Evolutionary conservation across 2,329 filamentous ascomycete species (phyloP).

Genomic region (Aspergillus proliferans): DNA sequence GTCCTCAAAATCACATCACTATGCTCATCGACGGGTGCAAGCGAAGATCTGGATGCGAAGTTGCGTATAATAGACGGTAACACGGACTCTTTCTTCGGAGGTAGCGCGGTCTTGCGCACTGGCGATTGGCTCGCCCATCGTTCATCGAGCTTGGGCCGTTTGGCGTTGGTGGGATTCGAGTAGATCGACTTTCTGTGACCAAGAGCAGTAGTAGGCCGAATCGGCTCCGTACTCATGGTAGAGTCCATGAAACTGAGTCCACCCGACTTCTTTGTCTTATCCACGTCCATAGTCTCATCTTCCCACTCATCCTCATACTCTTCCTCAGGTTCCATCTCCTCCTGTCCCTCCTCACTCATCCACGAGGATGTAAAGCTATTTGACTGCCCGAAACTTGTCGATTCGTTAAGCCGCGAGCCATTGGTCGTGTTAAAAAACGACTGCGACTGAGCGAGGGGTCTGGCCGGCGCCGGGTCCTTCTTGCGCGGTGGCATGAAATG

Average conservation of each 20-base stretch:
- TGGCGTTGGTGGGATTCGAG: constrained; percentile 37
- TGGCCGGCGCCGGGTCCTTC: constrained; percentile 20
- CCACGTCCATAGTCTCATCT: constrained; percentile 34
- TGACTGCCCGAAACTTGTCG: constrained; percentile 18
- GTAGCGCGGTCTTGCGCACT: constrained; percentile 27
- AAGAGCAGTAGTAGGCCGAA: constrained; percentile 8
- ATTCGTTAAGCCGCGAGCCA: constrained; percentile 20
- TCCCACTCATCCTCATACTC: constrained; percentile 35
- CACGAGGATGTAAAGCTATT: constrained; percentile 21
- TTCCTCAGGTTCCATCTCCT: constrained; percentile 34
- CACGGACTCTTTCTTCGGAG: constrained; percentile 50
- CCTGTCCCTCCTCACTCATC: constrained; percentile 23
- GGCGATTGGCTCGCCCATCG: constrained; percentile 31
- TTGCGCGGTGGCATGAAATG: constrained; percentile 23
- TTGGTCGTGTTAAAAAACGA: constrained; percentile 23
- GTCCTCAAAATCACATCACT: constrained; percentile 68
- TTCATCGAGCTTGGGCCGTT: constrained; percentile 38
- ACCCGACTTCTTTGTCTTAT: constrained; percentile 10
- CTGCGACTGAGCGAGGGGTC: constrained; percentile 20
- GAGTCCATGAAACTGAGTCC: constrained; percentile 29
- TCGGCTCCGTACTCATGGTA: constrained; percentile 20
- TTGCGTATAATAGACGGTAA: constrained; percentile 68
- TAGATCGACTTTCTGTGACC: constrained; percentile 33
- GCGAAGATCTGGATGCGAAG: constrained; percentile 52
- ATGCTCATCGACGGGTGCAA: constrained; percentile 60